Evolutionary conservation across 768 basidiomycete species (phyloP), one percentile per base, ranked within the genome.

Genomic region (Tylopilus sp.): DNA sequence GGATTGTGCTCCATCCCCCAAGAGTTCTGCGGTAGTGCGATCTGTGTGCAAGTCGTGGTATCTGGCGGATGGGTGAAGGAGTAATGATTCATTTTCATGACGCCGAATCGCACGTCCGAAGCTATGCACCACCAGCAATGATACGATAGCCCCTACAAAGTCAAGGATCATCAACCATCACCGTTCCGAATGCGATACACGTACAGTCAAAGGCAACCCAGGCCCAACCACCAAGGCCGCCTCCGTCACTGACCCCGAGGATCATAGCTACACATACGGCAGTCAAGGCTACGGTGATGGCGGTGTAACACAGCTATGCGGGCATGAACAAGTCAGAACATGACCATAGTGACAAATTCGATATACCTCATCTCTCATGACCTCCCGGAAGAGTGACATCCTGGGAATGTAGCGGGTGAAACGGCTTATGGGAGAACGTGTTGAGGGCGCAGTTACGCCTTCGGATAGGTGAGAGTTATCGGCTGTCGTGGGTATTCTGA

Each of bases 291-390:
- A 80, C 78, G 52, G 82, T 78, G 51, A 80, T 74, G 1, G 79
- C 75, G 3, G 81, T 81, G 57, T 84, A 83, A 34, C 76, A 72
- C 12, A 84, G 61, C 83, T 85, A 13, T 36, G 19, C 11, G 22
- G 43, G 16, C 22, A 50, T 43, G 21, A 17, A 19, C 19, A 22
- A 29, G 45, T 40, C 17, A 52, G 40, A 22, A 36, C 28, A 24
- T 21, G 43, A 37, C 37, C 31, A 28, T 11, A 44, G 12, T 14
- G 22, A 50, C 5, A n/a, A n/a, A 43, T 34, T 52, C 37, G 58
- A 41, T n/a, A n/a, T 59, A 84, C 84, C 76, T 86, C 85, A 63
- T 86, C 79, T 57, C 75, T 78, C 70, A 86, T 76, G 29, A 82
- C 82, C 60, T 76, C 64, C 26, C 73, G 77, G 53, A 86, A 80